A percentile compares a stretch with the other conserved stretches of the same genome.
phyloP scores from a whole-genome alignment of 179 eudicot species.

The Silene coronaria region DNA sequence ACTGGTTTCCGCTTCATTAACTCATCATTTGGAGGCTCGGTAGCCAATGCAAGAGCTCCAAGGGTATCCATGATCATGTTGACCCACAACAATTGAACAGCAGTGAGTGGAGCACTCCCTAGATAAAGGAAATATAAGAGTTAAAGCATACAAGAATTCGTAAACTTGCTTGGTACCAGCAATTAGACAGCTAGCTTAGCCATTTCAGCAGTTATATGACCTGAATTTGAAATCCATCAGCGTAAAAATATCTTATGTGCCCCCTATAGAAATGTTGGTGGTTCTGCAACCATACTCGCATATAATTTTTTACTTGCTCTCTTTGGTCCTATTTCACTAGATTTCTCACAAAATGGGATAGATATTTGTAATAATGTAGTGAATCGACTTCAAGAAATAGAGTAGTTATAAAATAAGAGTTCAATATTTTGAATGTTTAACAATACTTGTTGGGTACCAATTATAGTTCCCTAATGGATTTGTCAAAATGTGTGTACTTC shows the following conservation, averaged over 20 bases:
- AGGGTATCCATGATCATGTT: constrained; percentile 94
- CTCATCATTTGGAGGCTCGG: constrained; percentile 85
- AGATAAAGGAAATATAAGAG: constrained; percentile 14
- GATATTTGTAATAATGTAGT: background rate
- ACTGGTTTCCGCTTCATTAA: constrained; percentile 81
- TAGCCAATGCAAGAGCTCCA: constrained; percentile 86
- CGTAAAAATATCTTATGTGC: background rate
- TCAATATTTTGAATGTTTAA: background rate
- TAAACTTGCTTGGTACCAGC: background rate
- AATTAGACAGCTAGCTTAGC: background rate
- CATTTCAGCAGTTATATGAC: background rate
- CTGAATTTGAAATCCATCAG: background rate
- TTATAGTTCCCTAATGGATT: background rate
- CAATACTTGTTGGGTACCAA: background rate
- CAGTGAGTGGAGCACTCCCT: constrained; percentile 85
- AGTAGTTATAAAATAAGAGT: background rate
- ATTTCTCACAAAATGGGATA: background rate
- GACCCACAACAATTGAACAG: constrained; percentile 95
- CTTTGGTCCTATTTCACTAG: background rate
- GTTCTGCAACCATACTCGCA: background rate
- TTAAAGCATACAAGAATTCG: background rate
- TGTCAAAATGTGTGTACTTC: constrained; percentile 9
- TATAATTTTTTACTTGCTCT: background rate
- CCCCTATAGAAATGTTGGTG: background rate
- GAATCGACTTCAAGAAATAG: background rate